Base-by-base conservation (phyloP, 2,329 filamentous ascomycete species). In the Exophiala lecanii-corni region DNA sequence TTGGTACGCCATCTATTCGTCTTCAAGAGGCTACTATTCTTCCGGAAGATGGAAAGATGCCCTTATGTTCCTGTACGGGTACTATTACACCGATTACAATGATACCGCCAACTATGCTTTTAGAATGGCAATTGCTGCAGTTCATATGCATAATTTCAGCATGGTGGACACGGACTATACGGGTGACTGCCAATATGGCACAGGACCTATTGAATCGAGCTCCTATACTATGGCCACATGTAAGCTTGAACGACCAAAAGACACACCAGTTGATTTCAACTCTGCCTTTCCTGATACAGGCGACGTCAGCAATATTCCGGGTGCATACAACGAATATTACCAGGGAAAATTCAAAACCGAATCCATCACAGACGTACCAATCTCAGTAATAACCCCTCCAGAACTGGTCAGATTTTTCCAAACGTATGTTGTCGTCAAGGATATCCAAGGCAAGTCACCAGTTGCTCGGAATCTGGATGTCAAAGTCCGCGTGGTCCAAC, bases 181-280 rank as follows among this genome's bases (percentile, higher is more conserved):
- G n/a, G 25, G 23, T 19, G n/a, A 18, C 10, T 48, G 41, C 25
- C 9, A 17, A 7, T 44, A 35, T 15, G 30, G 26, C 12, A 21
- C 35, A 19, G 45, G 45, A 5, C 40, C 41, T 10, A 28, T 49
- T 25, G 30, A 36, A 17, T 13, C 15, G n/a, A 41, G 41, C 2
- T 30, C 35, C n/a, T 49, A 41, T 19, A 41, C 45, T 9, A 45
- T 34, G 16, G 39, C 39, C 7, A 35, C 31, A 15, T 49, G 45
- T 21, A 38, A 15, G 7, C 10, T 37, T n/a, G 25, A 7, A 10
- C 40, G 45, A 20, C 17, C 32, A 7, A 7, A 18, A n/a, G 13
- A 7, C 7, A 33, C 28, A 26, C 15, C 28, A 4, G 12, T 12
- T 17, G 31, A 21, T n/a, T 17, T 6, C 13, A 33, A 39, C 10